These are phyloP conservation scores for Cunninghamia lanceolata DNA, from an alignment of 75 land plant species.

Conservation along the genomic window DNA sequence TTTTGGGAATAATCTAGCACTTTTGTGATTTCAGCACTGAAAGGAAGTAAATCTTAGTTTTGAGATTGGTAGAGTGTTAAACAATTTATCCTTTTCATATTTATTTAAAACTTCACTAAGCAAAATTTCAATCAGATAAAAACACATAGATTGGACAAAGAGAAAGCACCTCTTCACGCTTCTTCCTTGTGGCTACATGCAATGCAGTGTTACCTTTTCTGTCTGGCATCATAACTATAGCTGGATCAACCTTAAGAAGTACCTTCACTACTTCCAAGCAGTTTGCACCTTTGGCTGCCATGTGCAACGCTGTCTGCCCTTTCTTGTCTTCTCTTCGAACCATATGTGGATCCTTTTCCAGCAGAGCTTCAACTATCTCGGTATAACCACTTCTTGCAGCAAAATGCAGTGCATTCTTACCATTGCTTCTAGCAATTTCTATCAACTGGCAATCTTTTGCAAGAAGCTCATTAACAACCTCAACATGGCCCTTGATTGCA, in stretches of 20 bases:
- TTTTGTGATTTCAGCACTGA: background rate
- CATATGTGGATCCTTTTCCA: constrained; percentile 50
- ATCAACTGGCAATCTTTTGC: constrained; percentile 31
- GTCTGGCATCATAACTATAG: constrained; percentile 70
- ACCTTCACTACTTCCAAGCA: constrained; percentile 46
- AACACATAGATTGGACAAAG: background rate
- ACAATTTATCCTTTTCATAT: background rate
- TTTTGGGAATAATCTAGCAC: background rate
- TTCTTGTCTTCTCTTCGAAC: constrained; percentile 67
- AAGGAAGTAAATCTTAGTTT: background rate
- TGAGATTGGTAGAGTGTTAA: background rate
- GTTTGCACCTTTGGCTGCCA: constrained; percentile 69
- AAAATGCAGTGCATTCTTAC: constrained; percentile 72
- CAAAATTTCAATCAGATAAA: background rate
- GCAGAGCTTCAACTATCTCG: constrained; percentile 49
- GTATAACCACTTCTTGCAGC: constrained; percentile 65
- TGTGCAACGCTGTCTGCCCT: constrained; percentile 71
- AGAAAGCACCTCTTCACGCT: constrained; percentile 49
- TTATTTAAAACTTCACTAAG: background rate
- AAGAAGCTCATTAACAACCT: constrained; percentile 45
- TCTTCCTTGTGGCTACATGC: constrained; percentile 68
- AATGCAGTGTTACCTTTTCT: constrained; percentile 60
- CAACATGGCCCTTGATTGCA: constrained; percentile 47
- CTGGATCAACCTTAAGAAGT: constrained; percentile 53
- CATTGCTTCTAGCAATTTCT: constrained; percentile 43